Evolutionary conservation across 108 stramenopile genomes (phyloP).

Genomic region (Aurantiochytrium sp.): DNA sequence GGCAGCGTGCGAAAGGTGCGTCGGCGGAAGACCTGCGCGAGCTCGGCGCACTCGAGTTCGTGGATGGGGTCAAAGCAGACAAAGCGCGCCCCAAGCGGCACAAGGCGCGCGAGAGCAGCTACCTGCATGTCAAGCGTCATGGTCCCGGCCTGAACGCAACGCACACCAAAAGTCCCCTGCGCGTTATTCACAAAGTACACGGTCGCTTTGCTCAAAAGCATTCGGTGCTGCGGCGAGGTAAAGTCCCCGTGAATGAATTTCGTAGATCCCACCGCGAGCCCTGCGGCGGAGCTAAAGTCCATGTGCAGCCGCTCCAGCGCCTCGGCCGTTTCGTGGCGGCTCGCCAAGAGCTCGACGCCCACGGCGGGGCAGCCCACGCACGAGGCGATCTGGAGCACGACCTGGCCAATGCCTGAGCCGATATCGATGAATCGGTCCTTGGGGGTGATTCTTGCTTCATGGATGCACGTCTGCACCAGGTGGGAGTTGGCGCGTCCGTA

Average conservation of each 20-base stretch:
- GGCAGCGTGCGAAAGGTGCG: background rate
- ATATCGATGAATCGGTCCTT: background rate
- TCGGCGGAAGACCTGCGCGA: background rate
- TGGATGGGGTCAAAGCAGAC: background rate
- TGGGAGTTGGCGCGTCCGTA: background rate
- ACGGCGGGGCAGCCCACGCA: background rate
- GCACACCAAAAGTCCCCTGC: background rate
- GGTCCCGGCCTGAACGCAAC: background rate
- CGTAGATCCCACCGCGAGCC: background rate
- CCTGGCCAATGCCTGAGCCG: constrained; percentile 2
- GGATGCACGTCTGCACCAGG: background rate
- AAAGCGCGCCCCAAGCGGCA: background rate
- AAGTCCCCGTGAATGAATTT: background rate
- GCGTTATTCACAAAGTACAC: constrained; percentile 10
- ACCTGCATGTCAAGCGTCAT: background rate
- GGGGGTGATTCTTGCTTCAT: background rate
- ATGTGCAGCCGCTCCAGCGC: background rate
- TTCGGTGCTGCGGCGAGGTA: background rate
- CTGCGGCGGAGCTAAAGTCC: background rate
- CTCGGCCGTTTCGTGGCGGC: background rate
- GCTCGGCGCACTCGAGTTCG: constrained; percentile 1
- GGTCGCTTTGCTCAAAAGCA: background rate
- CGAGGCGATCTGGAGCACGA: background rate
- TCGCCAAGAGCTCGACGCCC: background rate
- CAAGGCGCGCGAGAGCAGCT: background rate